Conservation (phyloP, 1,284 basidiomycete species). For the Flammula alnicola region DNA sequence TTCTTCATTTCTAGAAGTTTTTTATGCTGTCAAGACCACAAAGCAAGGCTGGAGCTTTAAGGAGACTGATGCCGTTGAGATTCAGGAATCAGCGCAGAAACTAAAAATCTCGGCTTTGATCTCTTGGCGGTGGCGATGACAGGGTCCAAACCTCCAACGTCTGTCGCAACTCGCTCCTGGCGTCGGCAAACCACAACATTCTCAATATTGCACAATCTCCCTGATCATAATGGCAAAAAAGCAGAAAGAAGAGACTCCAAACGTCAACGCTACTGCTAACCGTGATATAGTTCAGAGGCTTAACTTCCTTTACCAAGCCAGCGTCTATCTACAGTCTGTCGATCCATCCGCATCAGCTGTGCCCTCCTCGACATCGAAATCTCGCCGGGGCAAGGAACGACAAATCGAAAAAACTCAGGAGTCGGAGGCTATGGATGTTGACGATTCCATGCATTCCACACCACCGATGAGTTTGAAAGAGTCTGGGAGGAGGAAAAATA, state of each 20-base stretch:
- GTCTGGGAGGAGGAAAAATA: constrained; percentile 10
- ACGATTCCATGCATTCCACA: too few species aligned
- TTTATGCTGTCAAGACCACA: too few species aligned
- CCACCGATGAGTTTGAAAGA: too few species aligned
- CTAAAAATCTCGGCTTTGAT: too few species aligned
- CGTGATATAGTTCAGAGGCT: constrained; percentile 79
- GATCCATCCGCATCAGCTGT: constrained; percentile 11
- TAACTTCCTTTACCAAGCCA: constrained; percentile 85
- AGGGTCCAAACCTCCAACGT: too few species aligned
- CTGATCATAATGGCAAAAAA: constrained; percentile 69
- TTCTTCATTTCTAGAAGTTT: constrained; percentile 6
- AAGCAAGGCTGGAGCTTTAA: not conserved
- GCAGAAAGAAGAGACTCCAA: constrained; percentile 59
- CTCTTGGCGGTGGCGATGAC: too few species aligned
- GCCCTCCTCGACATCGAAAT: not conserved
- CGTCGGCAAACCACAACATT: too few species aligned
- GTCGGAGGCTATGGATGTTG: not conserved
- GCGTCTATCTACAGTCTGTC: constrained; percentile 58
- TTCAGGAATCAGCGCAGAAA: too few species aligned
- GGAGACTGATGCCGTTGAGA: not conserved
- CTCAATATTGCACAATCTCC: too few species aligned
- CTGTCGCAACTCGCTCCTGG: too few species aligned
- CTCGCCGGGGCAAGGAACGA: constrained; percentile 6
- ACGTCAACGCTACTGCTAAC: constrained; percentile 60
- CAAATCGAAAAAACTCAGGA: constrained; percentile 4